A percentile compares a stretch with the other conserved stretches of the same genome.
Conservation (phyloP, 1,284 basidiomycete species). For the Pseudozyma thailandica region DNA sequence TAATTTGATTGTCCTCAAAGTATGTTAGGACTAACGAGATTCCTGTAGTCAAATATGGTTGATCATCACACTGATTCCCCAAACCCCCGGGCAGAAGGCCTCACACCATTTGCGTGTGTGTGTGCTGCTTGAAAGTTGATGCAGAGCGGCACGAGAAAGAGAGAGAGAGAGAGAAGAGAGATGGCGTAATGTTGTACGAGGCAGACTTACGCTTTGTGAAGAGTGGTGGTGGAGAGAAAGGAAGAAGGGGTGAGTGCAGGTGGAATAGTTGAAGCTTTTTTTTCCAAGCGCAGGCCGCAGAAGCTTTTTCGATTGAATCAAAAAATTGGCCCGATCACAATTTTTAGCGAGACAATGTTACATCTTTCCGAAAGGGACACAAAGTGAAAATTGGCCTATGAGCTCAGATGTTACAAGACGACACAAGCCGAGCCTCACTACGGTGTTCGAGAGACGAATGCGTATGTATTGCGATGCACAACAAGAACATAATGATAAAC, state of each 20-base stretch:
- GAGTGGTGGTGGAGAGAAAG: constrained; percentile 23
- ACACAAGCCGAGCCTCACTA: too few species aligned
- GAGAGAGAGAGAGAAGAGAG: neutral
- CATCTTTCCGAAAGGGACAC: too few species aligned
- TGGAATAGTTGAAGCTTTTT: neutral
- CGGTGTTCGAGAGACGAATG: too few species aligned
- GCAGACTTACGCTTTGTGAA: constrained; percentile 9
- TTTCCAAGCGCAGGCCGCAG: neutral
- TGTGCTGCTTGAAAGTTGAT: too few species aligned
- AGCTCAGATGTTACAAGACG: too few species aligned
- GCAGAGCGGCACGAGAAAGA: neutral
- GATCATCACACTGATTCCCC: constrained; percentile 30
- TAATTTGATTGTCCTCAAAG: constrained; percentile 51
- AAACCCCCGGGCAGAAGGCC: too few species aligned
- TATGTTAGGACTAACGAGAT: constrained; percentile 53
- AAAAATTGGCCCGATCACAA: neutral
- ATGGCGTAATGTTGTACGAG: neutral
- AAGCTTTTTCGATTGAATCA: neutral
- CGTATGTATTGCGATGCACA: too few species aligned
- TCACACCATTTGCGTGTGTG: too few species aligned
- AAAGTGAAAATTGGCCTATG: too few species aligned
- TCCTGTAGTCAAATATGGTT: constrained; percentile 51
- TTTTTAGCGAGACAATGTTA: neutral
- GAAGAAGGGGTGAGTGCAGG: neutral
- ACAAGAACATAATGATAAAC: too few species aligned